Percentiles rank a stretch among this genome's conserved stretches.
Conservation (phyloP, 2,329 filamentous ascomycete genomes). For the Fonsecaea pedrosoi region DNA sequence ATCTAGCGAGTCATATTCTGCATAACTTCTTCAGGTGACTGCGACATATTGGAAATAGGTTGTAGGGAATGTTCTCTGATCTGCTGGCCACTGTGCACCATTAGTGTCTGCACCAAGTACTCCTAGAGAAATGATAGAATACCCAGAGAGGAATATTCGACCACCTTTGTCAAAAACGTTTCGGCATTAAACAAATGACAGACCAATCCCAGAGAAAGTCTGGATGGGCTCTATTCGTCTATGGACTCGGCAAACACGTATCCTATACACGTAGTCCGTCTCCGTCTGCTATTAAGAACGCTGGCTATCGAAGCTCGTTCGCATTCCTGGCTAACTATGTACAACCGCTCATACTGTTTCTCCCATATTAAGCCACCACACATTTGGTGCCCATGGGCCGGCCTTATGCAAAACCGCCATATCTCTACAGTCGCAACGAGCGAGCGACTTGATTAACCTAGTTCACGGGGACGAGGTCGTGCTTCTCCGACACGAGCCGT, state of each 20-base stretch:
- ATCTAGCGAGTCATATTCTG: background rate
- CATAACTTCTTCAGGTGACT: background rate
- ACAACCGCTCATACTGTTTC: conserved; percentile 11
- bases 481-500: background rate
- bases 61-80: no score
- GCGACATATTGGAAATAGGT: no score
- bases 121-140: no score
- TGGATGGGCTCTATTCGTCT: background rate
- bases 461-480: background rate
- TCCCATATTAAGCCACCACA: background rate
- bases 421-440: background rate
- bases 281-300: background rate
- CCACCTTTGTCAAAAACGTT: no score
- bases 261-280: background rate
- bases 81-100: no score
- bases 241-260: background rate
- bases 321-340: conserved; percentile 17
- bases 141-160: no score
- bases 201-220: background rate
- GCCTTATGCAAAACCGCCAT: conserved; percentile 7
- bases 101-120: no score
- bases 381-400: background rate
- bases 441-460: background rate
- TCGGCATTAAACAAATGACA: no score
- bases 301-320: conserved; percentile 30